Conservation (phyloP, 1,284 basidiomycete species). For the Polyporus tsugae region DNA sequence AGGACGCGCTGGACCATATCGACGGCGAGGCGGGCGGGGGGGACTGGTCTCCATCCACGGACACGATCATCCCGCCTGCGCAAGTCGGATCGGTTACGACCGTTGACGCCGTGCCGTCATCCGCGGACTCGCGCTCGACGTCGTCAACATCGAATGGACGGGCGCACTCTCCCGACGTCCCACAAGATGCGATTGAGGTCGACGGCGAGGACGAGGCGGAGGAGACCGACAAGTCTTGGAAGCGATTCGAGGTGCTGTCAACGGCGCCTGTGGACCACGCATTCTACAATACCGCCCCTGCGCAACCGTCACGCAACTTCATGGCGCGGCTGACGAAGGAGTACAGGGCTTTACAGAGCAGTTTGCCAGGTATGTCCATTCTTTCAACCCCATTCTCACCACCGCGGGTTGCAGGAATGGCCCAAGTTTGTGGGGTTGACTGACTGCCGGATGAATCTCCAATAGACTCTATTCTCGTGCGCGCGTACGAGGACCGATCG, state of each 20-base stretch:
- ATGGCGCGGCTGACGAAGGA: conserved; percentile 82
- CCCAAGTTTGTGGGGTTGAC: background rate
- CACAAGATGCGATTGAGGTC: conserved; percentile 37
- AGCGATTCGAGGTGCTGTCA: conserved; percentile 80
- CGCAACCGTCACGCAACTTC: conserved; percentile 77
- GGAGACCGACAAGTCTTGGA: conserved; percentile 57
- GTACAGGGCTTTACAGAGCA: conserved; percentile 81
- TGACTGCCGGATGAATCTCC: background rate
- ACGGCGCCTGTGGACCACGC: conserved; percentile 84
- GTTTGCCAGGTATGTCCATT: conserved; percentile 74
- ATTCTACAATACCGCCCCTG: conserved; percentile 68
- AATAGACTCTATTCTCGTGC: conserved; percentile 74
- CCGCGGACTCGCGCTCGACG: conserved; percentile 27
- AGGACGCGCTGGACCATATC: conserved; percentile 35
- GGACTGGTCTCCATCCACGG: conserved; percentile 40
- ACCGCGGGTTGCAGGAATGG: background rate
- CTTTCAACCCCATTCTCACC: background rate
- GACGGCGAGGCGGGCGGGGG: conserved; percentile 36
- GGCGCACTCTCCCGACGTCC: conserved; percentile 39
- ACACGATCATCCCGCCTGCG: conserved; percentile 32
- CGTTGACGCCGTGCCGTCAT: conserved; percentile 19
- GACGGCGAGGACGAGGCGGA: conserved; percentile 33
- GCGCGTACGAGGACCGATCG: conserved; percentile 81
- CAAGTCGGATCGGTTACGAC: conserved; percentile 27
- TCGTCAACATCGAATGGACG: conserved; percentile 34